phyloP scores from a whole-genome alignment of 768 basidiomycete species.

The Kockovaella imperatae region DNA sequence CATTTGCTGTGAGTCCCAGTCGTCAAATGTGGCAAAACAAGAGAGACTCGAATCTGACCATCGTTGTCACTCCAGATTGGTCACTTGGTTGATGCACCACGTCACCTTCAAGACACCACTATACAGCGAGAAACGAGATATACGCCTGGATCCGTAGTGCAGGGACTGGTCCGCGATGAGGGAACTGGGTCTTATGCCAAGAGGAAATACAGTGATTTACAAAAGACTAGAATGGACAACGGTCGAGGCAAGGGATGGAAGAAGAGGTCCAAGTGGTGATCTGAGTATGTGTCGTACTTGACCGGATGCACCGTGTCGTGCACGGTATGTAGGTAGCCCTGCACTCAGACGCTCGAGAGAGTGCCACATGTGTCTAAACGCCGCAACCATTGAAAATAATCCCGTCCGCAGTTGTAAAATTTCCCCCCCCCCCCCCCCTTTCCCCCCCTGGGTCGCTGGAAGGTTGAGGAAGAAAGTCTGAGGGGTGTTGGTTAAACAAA shows the following conservation, averaged over 20 bases:
- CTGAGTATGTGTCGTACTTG: no score
- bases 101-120: slow-evolving; percentile 36
- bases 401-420: no score
- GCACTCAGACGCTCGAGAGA: no score
- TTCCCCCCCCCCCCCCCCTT: no score
- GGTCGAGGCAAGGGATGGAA: slow-evolving; percentile 43
- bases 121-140: slow-evolving; percentile 29
- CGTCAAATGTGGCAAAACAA: neutral
- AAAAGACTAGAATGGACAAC: slow-evolving; percentile 40
- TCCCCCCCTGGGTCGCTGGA: no score
- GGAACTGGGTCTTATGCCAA: slow-evolving; percentile 37
- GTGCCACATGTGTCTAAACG: no score
- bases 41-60: no score
- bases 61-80: slow-evolving; percentile 28
- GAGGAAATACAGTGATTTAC: slow-evolving; percentile 43
- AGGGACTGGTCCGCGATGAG: slow-evolving; percentile 28
- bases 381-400: no score
- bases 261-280: slow-evolving; percentile 40
- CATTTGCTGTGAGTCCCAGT: slow-evolving; percentile 36
- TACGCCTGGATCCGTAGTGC: slow-evolving; percentile 37
- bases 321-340: no score
- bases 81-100: slow-evolving; percentile 36
- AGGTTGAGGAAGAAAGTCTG: no score
- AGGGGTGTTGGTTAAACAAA: no score
- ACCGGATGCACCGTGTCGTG: no score